phyloP scores from a whole-genome alignment of 768 basidiomycete species.

The Calocybe gangraenosa region DNA sequence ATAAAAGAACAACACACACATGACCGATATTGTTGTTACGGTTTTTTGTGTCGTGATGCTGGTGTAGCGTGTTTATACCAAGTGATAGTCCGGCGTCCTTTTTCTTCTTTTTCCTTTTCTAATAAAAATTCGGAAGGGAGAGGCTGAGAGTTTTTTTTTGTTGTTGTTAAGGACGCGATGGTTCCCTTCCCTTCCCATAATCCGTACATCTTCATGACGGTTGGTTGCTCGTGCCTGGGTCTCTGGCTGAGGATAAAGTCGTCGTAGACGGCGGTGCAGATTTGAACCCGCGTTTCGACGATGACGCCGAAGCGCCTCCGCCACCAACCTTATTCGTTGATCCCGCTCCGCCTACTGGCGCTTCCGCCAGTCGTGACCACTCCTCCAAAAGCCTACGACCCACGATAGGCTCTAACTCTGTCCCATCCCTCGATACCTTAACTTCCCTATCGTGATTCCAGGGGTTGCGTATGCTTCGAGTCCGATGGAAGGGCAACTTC shows the following conservation, averaged over 20 bases:
- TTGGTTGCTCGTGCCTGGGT: slow-evolving; percentile 7
- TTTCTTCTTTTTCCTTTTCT: too few relatives aligned
- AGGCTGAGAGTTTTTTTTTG: too few relatives aligned
- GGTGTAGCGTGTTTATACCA: too few relatives aligned
- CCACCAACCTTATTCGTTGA: not conserved
- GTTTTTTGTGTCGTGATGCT: too few relatives aligned
- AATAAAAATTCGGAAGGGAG: too few relatives aligned
- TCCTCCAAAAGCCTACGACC: slow-evolving; percentile 67
- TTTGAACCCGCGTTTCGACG: slow-evolving; percentile 9
- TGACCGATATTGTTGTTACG: too few relatives aligned
- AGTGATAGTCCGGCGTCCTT: too few relatives aligned
- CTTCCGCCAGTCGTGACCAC: slow-evolving; percentile 44
- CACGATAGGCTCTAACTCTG: slow-evolving; percentile 81
- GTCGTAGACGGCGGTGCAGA: slow-evolving; percentile 2
- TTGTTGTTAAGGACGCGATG: too few relatives aligned
- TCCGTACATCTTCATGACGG: too few relatives aligned
- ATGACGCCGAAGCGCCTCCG: too few relatives aligned
- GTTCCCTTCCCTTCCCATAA: too few relatives aligned
- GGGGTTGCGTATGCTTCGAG: slow-evolving; percentile 80
- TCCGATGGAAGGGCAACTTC: slow-evolving; percentile 69
- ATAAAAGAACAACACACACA: too few relatives aligned
- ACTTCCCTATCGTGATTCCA: slow-evolving; percentile 88
- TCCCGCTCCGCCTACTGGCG: not conserved
- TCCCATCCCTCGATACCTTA: slow-evolving; percentile 85
- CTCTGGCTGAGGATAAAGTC: slow-evolving; percentile 3